These are phyloP conservation scores for Apiospora hydei DNA, from an alignment of 2,329 filamentous ascomycete species.

Conservation along the genomic window DNA sequence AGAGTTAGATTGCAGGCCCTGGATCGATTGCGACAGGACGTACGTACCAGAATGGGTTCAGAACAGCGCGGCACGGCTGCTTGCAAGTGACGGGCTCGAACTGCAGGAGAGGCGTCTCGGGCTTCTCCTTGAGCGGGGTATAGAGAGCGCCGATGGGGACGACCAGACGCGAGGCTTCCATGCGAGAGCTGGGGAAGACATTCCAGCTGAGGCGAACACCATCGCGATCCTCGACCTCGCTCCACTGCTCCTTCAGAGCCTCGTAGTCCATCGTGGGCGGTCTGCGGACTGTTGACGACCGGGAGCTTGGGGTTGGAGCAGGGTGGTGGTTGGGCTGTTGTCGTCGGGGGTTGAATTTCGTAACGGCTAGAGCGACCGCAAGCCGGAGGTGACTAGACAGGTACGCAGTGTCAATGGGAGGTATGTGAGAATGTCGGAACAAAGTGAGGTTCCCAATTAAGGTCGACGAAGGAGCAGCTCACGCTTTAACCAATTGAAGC, in stretches of 20 bases:
- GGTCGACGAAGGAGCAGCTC: constrained; percentile 3
- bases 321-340: neutral
- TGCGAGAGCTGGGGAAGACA: constrained; percentile 95
- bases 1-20: constrained; percentile 29
- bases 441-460: constrained; percentile 10
- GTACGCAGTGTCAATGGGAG: neutral
- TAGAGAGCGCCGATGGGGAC: constrained; percentile 97
- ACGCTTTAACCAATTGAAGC: constrained; percentile 19
- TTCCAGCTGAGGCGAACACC: constrained; percentile 98
- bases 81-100: constrained; percentile 99
- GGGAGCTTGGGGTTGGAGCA: neutral
- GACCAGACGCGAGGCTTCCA: constrained; percentile 95
- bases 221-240: constrained; percentile 94
- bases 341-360: neutral
- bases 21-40: constrained; percentile 36
- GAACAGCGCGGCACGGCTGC: constrained; percentile 89
- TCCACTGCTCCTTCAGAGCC: constrained; percentile 93
- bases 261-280: constrained; percentile 81
- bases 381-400: neutral
- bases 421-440: neutral
- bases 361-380: neutral
- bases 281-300: constrained; percentile 8
- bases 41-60: constrained; percentile 98
- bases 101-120: constrained; percentile 85
- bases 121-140: constrained; percentile 94